These are phyloP conservation scores for Pleurostoma richardsiae DNA, from an alignment of 2,329 filamentous ascomycete genomes.

Conservation along the genomic window DNA sequence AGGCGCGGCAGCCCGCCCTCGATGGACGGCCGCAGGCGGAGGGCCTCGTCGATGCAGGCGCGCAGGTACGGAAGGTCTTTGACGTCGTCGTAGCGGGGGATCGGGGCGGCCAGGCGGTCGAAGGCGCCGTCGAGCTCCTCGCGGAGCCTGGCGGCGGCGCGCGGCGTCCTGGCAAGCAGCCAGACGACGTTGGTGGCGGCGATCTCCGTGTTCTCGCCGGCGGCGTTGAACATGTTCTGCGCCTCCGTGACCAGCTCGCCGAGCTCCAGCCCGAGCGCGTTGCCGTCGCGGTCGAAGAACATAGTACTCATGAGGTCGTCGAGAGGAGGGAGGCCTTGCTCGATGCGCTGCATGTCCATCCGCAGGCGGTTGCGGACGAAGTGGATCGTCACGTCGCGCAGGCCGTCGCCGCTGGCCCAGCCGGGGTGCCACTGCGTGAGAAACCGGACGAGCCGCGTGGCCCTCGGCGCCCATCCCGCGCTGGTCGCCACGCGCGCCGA, in stretches of 20 bases:
- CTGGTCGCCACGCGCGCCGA: background rate
- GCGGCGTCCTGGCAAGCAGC: background rate
- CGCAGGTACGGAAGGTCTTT: slow-evolving; percentile 12
- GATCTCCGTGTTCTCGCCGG: background rate
- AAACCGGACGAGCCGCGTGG: background rate
- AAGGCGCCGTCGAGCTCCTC: background rate
- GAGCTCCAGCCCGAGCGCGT: background rate
- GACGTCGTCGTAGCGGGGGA: slow-evolving; percentile 17
- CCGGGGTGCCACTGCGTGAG: background rate
- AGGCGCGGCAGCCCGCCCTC: background rate
- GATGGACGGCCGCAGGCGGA: slow-evolving; percentile 3
- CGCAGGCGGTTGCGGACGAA: background rate
- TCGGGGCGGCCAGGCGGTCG: background rate
- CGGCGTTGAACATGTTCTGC: background rate
- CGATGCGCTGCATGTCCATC: background rate
- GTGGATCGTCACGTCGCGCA: background rate
- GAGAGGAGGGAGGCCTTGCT: background rate
- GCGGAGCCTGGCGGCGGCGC: background rate
- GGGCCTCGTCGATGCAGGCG: slow-evolving; percentile 4
- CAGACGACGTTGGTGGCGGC: background rate
- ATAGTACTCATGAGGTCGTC: background rate
- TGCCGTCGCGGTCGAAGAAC: background rate
- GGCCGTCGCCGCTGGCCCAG: background rate
- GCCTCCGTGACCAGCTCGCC: background rate
- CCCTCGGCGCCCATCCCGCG: background rate